A percentile compares a stretch with the other conserved stretches of the same genome.
Evolutionary conservation across 2,329 filamentous ascomycete genomes (phyloP).

Genomic region (Zalaria sp.): DNA sequence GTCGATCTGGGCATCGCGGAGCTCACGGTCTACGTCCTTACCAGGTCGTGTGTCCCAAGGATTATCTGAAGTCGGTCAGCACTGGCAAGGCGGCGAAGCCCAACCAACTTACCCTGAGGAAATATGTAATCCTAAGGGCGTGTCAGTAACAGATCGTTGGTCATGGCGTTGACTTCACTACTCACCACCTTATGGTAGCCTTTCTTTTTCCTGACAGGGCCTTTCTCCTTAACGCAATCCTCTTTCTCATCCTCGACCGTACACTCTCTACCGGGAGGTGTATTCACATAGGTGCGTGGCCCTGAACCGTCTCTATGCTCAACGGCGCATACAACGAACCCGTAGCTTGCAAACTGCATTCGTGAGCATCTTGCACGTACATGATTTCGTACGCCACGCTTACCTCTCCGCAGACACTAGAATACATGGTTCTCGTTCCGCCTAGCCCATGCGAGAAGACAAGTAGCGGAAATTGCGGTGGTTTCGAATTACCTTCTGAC

Average conservation of each 20-base stretch:
- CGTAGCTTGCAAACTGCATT: conserved; percentile 43
- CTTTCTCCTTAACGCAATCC: conserved; percentile 7
- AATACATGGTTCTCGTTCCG: conserved; percentile 49
- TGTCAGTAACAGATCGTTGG: background rate
- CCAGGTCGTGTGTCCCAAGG: conserved; percentile 33
- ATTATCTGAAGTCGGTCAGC: conserved; percentile 16
- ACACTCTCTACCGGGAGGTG: conserved; percentile 28
- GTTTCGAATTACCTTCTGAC: conserved; percentile 18
- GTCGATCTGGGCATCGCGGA: conserved; percentile 48
- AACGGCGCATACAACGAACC: conserved; percentile 49
- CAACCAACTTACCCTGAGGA: conserved; percentile 26
- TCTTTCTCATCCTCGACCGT: conserved; percentile 15
- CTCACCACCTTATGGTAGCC: conserved; percentile 13
- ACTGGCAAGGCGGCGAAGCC: background rate
- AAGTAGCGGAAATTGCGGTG: conserved; percentile 44
- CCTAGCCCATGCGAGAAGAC: conserved; percentile 55
- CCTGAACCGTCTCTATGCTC: conserved; percentile 54
- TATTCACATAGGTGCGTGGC: conserved; percentile 46
- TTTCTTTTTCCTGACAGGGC: conserved; percentile 9
- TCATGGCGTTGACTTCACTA: background rate
- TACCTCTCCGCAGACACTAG: conserved; percentile 45
- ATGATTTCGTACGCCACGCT: background rate
- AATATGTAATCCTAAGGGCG: conserved; percentile 42
- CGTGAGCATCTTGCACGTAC: background rate
- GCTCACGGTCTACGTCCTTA: conserved; percentile 45